Base-by-base conservation (phyloP, 2,329 filamentous ascomycete species). In the Dactylellina sp. region DNA sequence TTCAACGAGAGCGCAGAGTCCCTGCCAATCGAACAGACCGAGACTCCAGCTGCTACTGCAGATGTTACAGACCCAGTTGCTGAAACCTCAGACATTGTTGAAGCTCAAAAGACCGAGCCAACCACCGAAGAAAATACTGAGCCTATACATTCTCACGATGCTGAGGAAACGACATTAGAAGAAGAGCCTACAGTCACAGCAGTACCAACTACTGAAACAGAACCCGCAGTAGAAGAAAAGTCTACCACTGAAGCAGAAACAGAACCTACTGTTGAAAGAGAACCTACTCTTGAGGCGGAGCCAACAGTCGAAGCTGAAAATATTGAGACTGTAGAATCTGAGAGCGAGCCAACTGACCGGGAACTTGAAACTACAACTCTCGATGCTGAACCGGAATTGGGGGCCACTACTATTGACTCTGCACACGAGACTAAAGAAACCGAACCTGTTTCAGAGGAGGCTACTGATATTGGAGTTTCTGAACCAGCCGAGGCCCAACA, bases 1-100 rank as follows among this genome's bases (percentile, higher is more conserved):
- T 50, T 53, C 40, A 65, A 53, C 47, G 68, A 72, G 18, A 61
- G 56, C 25, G 68, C 53, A 7, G 47, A 57, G 12, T 61, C 63
- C 14, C 35, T 72, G 14, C 60, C 68, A 3, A 61, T 72, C 20
- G 68, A 72, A 50, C 24, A 60, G 20, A 65, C 60, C 12, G 53
- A 72, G 35, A 72, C 68, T 20, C 60, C 68, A 35, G 52, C 47
- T 42, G 22, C 57, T 18, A 42, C 60, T 11, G 20, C 32, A 12
- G 46, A 70, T n/a, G 35, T 20, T 35, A 24, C 35, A n/a, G 61
- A 42, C 35, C 35, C 59, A 28, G 14, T 18, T 18, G 57, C 18
- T 1, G 46, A 50, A 18, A 28, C 49, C 5, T 20, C 28, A 25
- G n/a, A 55, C 28, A 7, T 55, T n/a, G 5, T 39, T n/a, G 46